Base-by-base conservation (phyloP, 495 filamentous ascomycete genomes). In the Penicillium cataractarum region DNA sequence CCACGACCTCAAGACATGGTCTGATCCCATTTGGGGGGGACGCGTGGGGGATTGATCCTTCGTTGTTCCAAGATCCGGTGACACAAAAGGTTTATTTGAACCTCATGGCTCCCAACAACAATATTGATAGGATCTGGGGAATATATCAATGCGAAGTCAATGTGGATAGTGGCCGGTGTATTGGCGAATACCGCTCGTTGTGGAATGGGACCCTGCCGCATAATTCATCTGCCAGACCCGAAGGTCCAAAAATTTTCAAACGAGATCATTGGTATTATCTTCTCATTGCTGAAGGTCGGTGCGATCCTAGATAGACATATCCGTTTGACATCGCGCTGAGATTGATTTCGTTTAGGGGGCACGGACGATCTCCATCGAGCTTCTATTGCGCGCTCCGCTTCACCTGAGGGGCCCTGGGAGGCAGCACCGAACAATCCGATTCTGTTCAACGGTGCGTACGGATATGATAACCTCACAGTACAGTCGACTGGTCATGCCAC, bases 401-500 rank as follows among this genome's bases (percentile, higher is more conserved):
- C 46, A 4, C 46, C 46, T 2, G 46, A 49, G 17, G 46, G 46
- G 12, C 46, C 46, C 0, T 49, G 46, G 46, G 46, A 49, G 27
- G 10, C 46, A 17, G 24, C 21, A 12, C 46, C 46, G 6, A 49
- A 49, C 24, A 49, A 49, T 17, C 46, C 46, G 13, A 24, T 49
- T 4, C 6, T 49, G 21, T 49, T 26, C 46, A 49, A 49, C 7
- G 46, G 46, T 27, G 46, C 46, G 7, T 49, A 49, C 24, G 46
- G 46, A 24, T 49, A 26, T 27, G 46, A 49, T 6, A 49, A 49
- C 13, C 46, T 49, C 46, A 49, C 46, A 2, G 46, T 49, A 4
- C 46, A 49, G 46, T 49, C 46, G 46, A 49, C 46, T 17, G 46
- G 46, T 26, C 46, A 49, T 27, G 46, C 46, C 10, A 49, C 46